These are phyloP conservation scores for Aspergillus affinis DNA, from an alignment of 495 filamentous ascomycete species.

Conservation along the genomic window DNA sequence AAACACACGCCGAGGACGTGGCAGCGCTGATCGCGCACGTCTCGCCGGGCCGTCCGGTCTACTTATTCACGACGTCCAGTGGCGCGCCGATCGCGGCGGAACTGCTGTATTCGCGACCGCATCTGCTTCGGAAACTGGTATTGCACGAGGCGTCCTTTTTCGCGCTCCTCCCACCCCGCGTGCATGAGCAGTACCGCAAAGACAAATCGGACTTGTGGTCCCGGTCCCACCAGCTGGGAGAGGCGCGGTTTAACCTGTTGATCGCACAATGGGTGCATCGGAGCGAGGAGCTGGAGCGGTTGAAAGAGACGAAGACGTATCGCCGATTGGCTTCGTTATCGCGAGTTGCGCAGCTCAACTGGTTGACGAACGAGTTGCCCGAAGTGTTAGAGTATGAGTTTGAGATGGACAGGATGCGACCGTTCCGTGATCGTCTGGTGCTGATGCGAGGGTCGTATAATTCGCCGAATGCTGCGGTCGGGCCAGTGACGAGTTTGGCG, in stretches of 20 bases:
- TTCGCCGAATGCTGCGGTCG: not conserved
- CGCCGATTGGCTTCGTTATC: not conserved
- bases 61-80: not conserved
- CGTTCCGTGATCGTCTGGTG: slow-evolving; percentile 1
- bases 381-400: not conserved
- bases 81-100: not conserved
- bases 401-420: not conserved
- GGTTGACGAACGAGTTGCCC: slow-evolving; percentile 1
- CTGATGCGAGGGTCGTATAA: not conserved
- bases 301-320: not conserved
- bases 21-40: not conserved
- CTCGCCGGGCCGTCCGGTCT: not conserved
- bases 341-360: not conserved
- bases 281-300: not conserved
- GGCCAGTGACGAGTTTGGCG: not conserved
- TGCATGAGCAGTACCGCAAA: not conserved
- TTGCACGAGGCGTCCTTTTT: slow-evolving; percentile 1
- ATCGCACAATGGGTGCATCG: not conserved
- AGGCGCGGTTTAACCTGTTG: not conserved
- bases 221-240: not conserved
- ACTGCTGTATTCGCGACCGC: slow-evolving; percentile 2
- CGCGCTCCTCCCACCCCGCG: not conserved
- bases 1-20: not conserved
- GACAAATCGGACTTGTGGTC: not conserved
- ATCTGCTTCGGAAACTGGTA: not conserved